Evolutionary conservation across 1,284 basidiomycete species (phyloP), one percentile per base, ranked within the genome.

Genomic region (Ustilago xerochloae): DNA sequence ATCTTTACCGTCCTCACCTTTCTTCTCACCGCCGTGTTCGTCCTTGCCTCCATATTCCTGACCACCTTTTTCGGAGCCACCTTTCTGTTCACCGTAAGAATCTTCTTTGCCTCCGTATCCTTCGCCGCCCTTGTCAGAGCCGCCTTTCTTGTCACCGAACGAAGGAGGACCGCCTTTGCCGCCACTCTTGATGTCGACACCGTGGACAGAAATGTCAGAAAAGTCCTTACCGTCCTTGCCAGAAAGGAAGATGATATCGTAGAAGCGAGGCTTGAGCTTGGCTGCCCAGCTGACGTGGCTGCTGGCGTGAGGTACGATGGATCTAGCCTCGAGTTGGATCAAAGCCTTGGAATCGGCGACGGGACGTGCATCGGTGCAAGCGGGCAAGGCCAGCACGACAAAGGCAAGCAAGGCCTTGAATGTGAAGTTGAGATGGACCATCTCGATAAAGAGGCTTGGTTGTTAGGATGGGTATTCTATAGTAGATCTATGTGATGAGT

Each of bases 221-320:
- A 24, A 32, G 15, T 48, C 54, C 22, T 61, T 58, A 38, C 38
- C 64, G 26, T 45, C 24, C 15, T 26, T 49, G 32, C 41, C 58
- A 22, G 52, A 10, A 26, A 62, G 3, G 36, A 67, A 13, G 20
- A 67, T 38, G 26, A 62, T 48, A 35, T 61, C 64, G 45, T 53
- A 58, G 38, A 43, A 53, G 16, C 64, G 58, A 49, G 32, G 32
- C 51, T 55, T 51, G 52, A 65, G 56, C 43, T 48, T 30, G 55
- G 29, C 39, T 20, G 46, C 22, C 12, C 28, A 9, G 33, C 41
- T 35, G 28, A 18, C 7, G 18, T 33, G 50, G 28, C 35, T 20
- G 8, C 49, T 18, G 24, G 32, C 48, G 18, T 16, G 22, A 6
- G 29, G 36, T 16, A 22, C 49, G 29, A 52, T 28, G 16, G 63